Percentiles rank a stretch among this genome's conserved stretches.
These are phyloP conservation scores for Phytophthora vignae DNA, from an alignment of 352 stramenopile genomes.

Conservation along the genomic window DNA sequence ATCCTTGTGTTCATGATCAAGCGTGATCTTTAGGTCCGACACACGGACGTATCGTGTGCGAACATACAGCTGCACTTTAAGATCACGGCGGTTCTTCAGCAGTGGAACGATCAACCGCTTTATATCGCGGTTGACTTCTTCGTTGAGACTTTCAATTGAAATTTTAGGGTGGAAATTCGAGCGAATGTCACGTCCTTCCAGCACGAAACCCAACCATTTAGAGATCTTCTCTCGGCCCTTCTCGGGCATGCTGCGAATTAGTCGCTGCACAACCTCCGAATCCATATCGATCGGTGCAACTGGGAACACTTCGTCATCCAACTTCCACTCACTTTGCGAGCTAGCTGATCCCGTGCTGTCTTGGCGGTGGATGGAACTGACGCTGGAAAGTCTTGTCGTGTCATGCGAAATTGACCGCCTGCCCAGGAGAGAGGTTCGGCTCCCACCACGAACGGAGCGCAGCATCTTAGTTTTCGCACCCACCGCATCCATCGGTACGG, in stretches of 20 bases:
- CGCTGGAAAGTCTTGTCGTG: background rate
- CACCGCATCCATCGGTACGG: conserved; percentile 55
- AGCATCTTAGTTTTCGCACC: conserved; percentile 65
- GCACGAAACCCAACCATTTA: conserved; percentile 78
- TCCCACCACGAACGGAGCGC: conserved; percentile 66
- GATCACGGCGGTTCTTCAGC: conserved; percentile 73
- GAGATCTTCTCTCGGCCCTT: conserved; percentile 69
- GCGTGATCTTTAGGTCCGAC: conserved; percentile 72
- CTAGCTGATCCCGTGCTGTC: conserved; percentile 38
- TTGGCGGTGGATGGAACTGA: conserved; percentile 16
- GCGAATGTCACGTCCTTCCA: conserved; percentile 77
- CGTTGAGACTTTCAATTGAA: conserved; percentile 72
- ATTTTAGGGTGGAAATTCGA: conserved; percentile 77
- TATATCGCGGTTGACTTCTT: conserved; percentile 71
- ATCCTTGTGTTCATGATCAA: conserved; percentile 68
- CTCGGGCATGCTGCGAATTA: conserved; percentile 74
- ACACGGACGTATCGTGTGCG: conserved; percentile 71
- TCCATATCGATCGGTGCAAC: conserved; percentile 79
- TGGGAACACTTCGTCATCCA: conserved; percentile 75
- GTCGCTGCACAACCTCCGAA: conserved; percentile 71
- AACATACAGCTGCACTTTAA: conserved; percentile 71
- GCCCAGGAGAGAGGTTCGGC: conserved; percentile 14
- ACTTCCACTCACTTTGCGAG: conserved; percentile 55
- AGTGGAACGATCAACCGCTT: conserved; percentile 74
- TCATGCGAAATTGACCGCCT: conserved; percentile 8